Percentiles rank a stretch among this genome's conserved stretches.
phyloP scores from a whole-genome alignment of 1,139 yeast species.

The Yamadazyma sp. region DNA sequence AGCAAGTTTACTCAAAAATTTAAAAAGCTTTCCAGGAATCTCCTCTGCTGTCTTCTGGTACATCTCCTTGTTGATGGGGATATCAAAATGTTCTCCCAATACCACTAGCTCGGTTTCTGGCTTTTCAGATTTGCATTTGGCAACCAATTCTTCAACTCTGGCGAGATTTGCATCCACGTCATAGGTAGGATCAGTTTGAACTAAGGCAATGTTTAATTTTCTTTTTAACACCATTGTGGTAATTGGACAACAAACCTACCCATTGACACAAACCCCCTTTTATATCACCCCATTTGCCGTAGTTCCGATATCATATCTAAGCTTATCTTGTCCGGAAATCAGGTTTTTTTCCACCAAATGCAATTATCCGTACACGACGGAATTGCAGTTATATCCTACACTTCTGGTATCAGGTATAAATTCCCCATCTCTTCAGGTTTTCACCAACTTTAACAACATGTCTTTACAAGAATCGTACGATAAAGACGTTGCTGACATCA shows the following conservation, averaged over 20 bases:
- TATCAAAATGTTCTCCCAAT: conserved; percentile 22
- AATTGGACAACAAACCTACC: too few relatives aligned
- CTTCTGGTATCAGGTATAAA: too few relatives aligned
- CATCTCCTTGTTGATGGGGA: conserved; percentile 19
- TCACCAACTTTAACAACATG: too few relatives aligned
- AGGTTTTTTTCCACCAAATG: too few relatives aligned
- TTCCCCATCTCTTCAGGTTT: too few relatives aligned
- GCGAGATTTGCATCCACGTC: conserved; percentile 57
- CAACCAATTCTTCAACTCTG: conserved; percentile 50
- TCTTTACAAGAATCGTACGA: conserved; percentile 10
- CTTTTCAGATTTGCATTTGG: conserved; percentile 47
- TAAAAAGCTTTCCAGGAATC: conserved; percentile 24
- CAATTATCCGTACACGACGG: background rate
- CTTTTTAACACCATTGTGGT: conserved; percentile 8
- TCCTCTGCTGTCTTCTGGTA: conserved; percentile 21
- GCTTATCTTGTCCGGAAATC: background rate
- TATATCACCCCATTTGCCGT: conserved; percentile 1
- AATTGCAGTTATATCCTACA: background rate
- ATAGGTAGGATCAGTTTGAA: conserved; percentile 71
- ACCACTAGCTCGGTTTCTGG: conserved; percentile 31
- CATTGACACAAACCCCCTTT: too few relatives aligned
- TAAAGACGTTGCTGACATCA: conserved; percentile 12
- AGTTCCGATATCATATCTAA: too few relatives aligned
- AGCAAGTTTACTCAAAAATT: conserved; percentile 21
- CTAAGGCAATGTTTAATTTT: conserved; percentile 58